Base-by-base conservation (phyloP, 768 basidiomycete genomes). In the Megacollybia marginata region DNA sequence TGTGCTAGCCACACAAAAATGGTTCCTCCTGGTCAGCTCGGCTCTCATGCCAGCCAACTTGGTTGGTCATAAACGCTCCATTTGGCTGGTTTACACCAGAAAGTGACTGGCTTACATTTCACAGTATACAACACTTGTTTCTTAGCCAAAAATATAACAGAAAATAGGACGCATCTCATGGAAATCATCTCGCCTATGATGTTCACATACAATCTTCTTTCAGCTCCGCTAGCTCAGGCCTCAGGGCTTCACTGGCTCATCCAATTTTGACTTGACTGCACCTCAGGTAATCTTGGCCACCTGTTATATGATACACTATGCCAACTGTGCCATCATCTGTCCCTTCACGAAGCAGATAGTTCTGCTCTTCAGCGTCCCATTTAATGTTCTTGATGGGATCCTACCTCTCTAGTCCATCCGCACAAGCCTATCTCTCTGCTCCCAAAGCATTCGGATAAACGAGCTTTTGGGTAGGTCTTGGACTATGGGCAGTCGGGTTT, bases 401-500 rank as follows among this genome's bases (percentile, higher is more conserved):
- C 4, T 81, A 74, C 60, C 66, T 83, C 34, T 68, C 71, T 18
- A 78, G 78, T 2, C 59, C 64, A 10, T 42, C 55, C 33, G 69
- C 74, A 2, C 57, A 59, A 13, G 36, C 57, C 2, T 70, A 66
- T 55, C 67, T 76, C 31, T 18, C 50, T n/a, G n/a, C n/a, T n/a
- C n/a, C n/a, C n/a, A n/a, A n/a, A n/a, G n/a, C n/a, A n/a, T n/a
- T n/a, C n/a, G 0, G 51, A 36, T 11, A 63, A 65, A 13, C 68
- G 18, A 46, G 48, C 10, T 85, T 84, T 61, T 82, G 76, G 73
- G 36, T 54, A 4, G 89, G 88, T 2, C 58, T 88, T 11, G 58
- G 51, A 1, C 58, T 93, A 2, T 97, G 91, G 87, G 70, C 71
- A 0, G 33, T 69, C 0, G 95, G 95, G 0, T 75, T 93, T 40